Evolutionary conservation across 2,329 filamentous ascomycete species (phyloP).

Genomic region (Trichoderma sp.): DNA sequence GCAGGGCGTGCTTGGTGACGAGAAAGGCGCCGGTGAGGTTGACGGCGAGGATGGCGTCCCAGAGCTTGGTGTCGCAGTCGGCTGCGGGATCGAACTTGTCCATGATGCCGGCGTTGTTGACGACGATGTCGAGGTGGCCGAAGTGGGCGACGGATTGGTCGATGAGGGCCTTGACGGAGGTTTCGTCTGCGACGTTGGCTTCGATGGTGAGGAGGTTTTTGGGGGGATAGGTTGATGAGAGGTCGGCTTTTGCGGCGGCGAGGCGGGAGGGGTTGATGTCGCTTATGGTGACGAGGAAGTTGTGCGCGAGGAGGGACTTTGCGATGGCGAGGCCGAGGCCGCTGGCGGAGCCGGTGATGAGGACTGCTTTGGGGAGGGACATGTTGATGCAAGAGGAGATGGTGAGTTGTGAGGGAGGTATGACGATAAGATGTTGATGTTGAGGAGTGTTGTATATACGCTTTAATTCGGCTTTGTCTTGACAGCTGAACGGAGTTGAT

Average conservation of each 20-base stretch:
- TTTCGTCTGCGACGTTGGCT: constrained; percentile 34
- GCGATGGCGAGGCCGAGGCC: constrained; percentile 41
- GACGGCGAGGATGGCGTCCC: constrained; percentile 57
- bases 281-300: constrained; percentile 41
- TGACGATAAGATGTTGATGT: no score
- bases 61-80: constrained; percentile 48
- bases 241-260: constrained; percentile 5
- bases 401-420: no score
- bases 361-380: constrained; percentile 35
- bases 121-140: constrained; percentile 52
- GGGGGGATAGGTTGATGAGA: neutral
- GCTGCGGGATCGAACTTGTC: constrained; percentile 59
- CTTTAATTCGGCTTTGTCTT: neutral
- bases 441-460: neutral
- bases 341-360: constrained; percentile 41
- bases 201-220: constrained; percentile 22
- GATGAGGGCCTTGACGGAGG: constrained; percentile 34
- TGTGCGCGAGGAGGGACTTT: constrained; percentile 36
- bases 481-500: neutral
- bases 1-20: constrained; percentile 54
- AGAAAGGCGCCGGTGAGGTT: constrained; percentile 60
- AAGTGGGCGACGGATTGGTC: constrained; percentile 32
- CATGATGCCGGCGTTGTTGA: constrained; percentile 62
- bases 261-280: constrained; percentile 36
- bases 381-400: constrained; percentile 3